phyloP scores from a whole-genome alignment of 177 flowering plant genomes.

The Vitis hybrid region DNA sequence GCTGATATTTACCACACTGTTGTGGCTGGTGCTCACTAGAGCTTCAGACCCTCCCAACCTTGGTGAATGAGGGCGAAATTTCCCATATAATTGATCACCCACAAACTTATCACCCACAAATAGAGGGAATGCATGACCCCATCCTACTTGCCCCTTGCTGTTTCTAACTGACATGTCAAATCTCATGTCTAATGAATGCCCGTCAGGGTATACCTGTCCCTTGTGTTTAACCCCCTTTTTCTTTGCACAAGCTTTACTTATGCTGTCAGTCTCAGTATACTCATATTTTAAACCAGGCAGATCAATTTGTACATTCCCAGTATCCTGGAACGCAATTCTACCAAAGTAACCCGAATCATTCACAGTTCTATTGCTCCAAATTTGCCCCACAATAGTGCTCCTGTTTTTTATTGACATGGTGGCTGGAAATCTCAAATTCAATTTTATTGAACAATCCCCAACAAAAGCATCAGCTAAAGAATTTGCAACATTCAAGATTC shows the following conservation, averaged over 20 bases:
- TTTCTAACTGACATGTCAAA: constrained; percentile 44
- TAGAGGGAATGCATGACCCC: constrained; percentile 45
- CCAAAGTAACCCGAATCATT: constrained; percentile 48
- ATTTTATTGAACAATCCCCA: constrained; percentile 65
- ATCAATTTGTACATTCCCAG: not conserved
- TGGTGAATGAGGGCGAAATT: not conserved
- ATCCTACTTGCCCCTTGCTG: constrained; percentile 19
- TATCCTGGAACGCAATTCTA: constrained; percentile 29
- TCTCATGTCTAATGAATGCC: constrained; percentile 48
- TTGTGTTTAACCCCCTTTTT: constrained; percentile 20
- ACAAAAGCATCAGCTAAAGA: constrained; percentile 37
- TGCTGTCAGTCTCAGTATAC: constrained; percentile 42
- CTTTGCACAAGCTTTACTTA: constrained; percentile 36
- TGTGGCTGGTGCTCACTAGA: constrained; percentile 8
- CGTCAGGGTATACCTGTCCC: constrained; percentile 48
- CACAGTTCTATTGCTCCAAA: constrained; percentile 53
- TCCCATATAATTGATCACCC: not conserved
- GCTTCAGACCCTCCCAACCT: not conserved
- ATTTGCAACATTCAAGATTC: constrained; percentile 33
- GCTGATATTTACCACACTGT: constrained; percentile 50
- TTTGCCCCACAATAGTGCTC: constrained; percentile 41
- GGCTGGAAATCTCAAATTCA: constrained; percentile 56
- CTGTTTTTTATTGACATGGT: constrained; percentile 39
- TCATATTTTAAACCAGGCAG: constrained; percentile 42
- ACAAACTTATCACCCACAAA: constrained; percentile 45